A percentile compares a stretch with the other conserved stretches of the same genome.
Conservation (phyloP, 192 early-diverging fungal genomes). For the Coemansia sp. region DNA sequence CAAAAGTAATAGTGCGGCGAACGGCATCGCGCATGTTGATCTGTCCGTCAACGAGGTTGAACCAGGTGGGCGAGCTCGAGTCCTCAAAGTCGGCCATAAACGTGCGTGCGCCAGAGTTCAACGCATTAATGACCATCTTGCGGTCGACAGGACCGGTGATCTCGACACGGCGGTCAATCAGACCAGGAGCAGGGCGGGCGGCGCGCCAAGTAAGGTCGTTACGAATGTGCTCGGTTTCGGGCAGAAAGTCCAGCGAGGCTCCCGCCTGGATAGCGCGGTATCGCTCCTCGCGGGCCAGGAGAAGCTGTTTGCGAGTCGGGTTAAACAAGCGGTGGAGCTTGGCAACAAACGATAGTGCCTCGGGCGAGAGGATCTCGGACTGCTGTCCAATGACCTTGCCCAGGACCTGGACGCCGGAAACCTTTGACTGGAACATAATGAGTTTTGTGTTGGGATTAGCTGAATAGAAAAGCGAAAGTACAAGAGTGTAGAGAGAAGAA, state of each 20-base stretch:
- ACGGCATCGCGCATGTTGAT: conserved; percentile 94
- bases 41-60: conserved; percentile 86
- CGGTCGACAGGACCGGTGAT: conserved; percentile 98
- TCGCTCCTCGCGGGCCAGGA: conserved; percentile 76
- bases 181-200: conserved; percentile 85
- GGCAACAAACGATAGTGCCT: conserved; percentile 84
- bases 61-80: conserved; percentile 97
- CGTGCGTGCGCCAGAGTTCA: conserved; percentile 91
- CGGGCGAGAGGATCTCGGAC: conserved; percentile 77
- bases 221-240: conserved; percentile 89
- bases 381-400: conserved; percentile 64
- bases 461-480: background rate
- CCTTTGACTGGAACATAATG: conserved; percentile 49
- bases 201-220: conserved; percentile 88
- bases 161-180: conserved; percentile 92
- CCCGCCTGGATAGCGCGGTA: conserved; percentile 82
- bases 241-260: conserved; percentile 83
- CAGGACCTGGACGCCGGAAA: conserved; percentile 74
- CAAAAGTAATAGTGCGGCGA: conserved; percentile 81
- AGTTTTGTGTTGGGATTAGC: background rate
- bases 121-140: conserved; percentile 99
- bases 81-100: conserved; percentile 99
- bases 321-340: conserved; percentile 92
- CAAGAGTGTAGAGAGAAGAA: conserved; percentile 4
- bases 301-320: conserved; percentile 79